A percentile compares a stretch with the other conserved stretches of the same genome.
Evolutionary conservation across 2,329 filamentous ascomycete genomes (phyloP).

Genomic region (Botrytis tulipae): DNA sequence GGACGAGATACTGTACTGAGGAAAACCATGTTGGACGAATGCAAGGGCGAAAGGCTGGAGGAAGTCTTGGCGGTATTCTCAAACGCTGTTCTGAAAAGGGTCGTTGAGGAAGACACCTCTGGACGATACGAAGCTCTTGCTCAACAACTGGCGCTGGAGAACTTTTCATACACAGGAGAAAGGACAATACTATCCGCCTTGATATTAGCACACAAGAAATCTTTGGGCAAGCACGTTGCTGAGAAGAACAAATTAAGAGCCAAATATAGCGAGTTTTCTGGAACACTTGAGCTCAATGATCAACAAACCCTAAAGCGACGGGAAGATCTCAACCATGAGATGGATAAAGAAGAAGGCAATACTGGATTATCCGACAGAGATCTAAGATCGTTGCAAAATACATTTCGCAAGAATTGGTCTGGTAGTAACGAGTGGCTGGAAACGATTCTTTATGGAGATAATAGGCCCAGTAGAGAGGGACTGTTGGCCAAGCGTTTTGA

Average conservation of each 20-base stretch:
- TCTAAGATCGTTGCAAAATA: constrained; percentile 53
- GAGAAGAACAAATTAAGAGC: constrained; percentile 58
- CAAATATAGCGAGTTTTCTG: constrained; percentile 62
- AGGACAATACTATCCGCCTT: constrained; percentile 61
- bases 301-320: constrained; percentile 54
- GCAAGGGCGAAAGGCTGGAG: constrained; percentile 85
- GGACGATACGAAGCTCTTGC: constrained; percentile 49
- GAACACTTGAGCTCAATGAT: constrained; percentile 63
- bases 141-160: constrained; percentile 56
- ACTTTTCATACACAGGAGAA: constrained; percentile 55
- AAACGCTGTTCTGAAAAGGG: constrained; percentile 73
- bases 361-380: constrained; percentile 25
- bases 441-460: constrained; percentile 66
- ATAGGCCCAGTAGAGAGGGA: constrained; percentile 53
- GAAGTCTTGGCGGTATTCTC: constrained; percentile 85
- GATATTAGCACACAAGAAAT: constrained; percentile 69
- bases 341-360: constrained; percentile 35
- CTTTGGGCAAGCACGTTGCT: constrained; percentile 58
- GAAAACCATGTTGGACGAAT: constrained; percentile 97
- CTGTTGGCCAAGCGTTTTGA: constrained; percentile 68
- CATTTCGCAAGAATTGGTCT: constrained; percentile 72
- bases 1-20: constrained; percentile 77
- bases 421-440: constrained; percentile 74
- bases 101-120: constrained; percentile 48
- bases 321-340: constrained; percentile 43